phyloP scores from a whole-genome alignment of 768 basidiomycete species.

The Calocybe gangraenosa region DNA sequence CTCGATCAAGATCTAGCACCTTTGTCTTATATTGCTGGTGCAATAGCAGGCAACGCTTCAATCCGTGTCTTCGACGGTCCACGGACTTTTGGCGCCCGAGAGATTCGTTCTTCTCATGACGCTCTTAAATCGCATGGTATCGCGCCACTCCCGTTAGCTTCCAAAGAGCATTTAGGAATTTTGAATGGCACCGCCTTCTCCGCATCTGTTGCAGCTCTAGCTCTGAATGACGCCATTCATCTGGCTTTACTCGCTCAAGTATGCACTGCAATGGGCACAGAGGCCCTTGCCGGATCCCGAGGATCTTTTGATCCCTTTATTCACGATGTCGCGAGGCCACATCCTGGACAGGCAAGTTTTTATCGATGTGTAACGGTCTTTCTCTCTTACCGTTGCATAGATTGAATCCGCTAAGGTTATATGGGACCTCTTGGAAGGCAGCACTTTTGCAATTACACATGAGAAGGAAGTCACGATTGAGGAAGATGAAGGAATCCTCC shows the following conservation, averaged over 20 bases:
- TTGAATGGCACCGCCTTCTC: slow-evolving; percentile 87
- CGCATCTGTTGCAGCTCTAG: slow-evolving; percentile 72
- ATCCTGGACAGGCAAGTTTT: slow-evolving; percentile 76
- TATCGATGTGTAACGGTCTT: no score
- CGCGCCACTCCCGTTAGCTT: slow-evolving; percentile 59
- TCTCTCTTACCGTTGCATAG: slow-evolving; percentile 21
- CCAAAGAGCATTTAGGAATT: slow-evolving; percentile 78
- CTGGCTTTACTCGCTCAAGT: slow-evolving; percentile 64
- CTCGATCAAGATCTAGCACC: slow-evolving; percentile 59
- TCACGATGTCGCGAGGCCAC: slow-evolving; percentile 68
- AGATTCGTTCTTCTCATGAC: slow-evolving; percentile 48
- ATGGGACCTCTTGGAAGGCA: slow-evolving; percentile 63
- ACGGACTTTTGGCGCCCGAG: slow-evolving; percentile 40
- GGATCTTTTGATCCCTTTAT: slow-evolving; percentile 79
- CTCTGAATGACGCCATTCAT: slow-evolving; percentile 67
- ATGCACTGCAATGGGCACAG: slow-evolving; percentile 79
- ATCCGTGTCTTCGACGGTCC: slow-evolving; percentile 67
- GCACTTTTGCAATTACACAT: slow-evolving; percentile 59
- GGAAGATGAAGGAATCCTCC: slow-evolving; percentile 67
- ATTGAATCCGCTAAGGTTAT: slow-evolving; percentile 72
- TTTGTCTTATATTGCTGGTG: slow-evolving; percentile 79
- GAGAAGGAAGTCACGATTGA: slow-evolving; percentile 71
- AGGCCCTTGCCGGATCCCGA: slow-evolving; percentile 72
- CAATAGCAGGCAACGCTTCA: slow-evolving; percentile 74
- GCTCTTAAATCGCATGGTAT: slow-evolving; percentile 61